Conservation (phyloP, 2,329 filamentous ascomycete genomes). For the Aspergillus hortae region DNA sequence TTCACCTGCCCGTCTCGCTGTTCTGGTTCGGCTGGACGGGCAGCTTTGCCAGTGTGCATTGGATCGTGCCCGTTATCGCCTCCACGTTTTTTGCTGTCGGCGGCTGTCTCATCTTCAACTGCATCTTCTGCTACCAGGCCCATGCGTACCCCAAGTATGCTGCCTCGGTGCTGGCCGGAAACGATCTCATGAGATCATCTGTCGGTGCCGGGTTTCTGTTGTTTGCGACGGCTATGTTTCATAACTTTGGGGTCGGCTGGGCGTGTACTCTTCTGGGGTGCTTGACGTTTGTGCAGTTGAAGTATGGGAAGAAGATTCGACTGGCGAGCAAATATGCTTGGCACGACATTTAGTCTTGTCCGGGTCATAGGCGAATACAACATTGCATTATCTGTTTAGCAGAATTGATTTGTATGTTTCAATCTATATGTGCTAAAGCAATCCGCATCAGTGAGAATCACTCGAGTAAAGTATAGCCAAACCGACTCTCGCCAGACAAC, state of each 20-base stretch:
- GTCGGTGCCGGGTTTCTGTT: constrained; percentile 27
- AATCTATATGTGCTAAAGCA: constrained; percentile 1
- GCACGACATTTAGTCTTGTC: constrained; percentile 17
- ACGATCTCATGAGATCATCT: constrained; percentile 68
- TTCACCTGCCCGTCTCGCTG: constrained; percentile 63
- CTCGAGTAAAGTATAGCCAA: neutral
- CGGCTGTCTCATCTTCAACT: constrained; percentile 69
- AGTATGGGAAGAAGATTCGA: constrained; percentile 13
- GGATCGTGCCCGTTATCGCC: constrained; percentile 65
- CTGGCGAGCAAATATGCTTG: constrained; percentile 19
- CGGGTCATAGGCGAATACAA: too few species aligned
- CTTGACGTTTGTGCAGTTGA: constrained; percentile 28
- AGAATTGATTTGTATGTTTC: neutral
- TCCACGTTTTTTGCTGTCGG: constrained; percentile 63
- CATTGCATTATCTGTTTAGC: neutral
- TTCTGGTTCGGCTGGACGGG: constrained; percentile 67
- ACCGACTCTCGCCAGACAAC: neutral
- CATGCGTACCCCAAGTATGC: constrained; percentile 68
- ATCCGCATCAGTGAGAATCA: neutral
- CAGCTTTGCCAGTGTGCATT: constrained; percentile 54
- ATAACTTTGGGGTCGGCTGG: constrained; percentile 29
- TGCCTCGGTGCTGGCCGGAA: constrained; percentile 68
- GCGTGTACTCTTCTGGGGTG: constrained; percentile 28
- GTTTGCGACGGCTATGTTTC: constrained; percentile 32
- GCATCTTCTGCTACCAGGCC: constrained; percentile 70